phyloP scores from a whole-genome alignment of 2,329 filamentous ascomycete species.

The Zarea fungicola region DNA sequence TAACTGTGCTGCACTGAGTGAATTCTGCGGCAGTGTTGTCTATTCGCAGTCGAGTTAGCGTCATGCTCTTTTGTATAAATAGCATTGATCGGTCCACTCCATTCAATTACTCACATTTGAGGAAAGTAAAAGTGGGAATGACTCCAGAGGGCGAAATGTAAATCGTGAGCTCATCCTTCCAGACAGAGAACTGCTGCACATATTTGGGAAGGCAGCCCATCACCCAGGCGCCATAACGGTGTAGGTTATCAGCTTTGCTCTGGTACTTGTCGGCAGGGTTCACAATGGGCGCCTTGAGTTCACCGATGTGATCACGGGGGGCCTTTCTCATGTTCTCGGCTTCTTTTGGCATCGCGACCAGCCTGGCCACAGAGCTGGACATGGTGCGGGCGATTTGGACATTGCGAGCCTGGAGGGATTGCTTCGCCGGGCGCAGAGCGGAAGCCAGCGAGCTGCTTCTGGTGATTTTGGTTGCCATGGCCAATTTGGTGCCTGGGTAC shows the following conservation, averaged over 20 bases:
- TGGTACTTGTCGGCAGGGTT: slow-evolving; percentile 93
- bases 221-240: slow-evolving; percentile 93
- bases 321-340: slow-evolving; percentile 63
- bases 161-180: slow-evolving; percentile 97
- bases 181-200: slow-evolving; percentile 97
- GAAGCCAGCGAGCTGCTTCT: slow-evolving; percentile 52
- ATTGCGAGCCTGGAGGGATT: slow-evolving; percentile 35
- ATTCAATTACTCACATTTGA: slow-evolving; percentile 58
- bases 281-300: slow-evolving; percentile 71
- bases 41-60: too few relatives aligned
- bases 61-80: too few relatives aligned
- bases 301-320: slow-evolving; percentile 50
- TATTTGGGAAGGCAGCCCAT: slow-evolving; percentile 97
- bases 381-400: slow-evolving; percentile 44
- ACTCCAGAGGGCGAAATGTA: slow-evolving; percentile 86
- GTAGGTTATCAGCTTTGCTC: slow-evolving; percentile 79
- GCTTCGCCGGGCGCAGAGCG: slow-evolving; percentile 48
- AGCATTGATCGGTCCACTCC: background rate
- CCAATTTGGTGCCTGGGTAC: slow-evolving; percentile 28
- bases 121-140: slow-evolving; percentile 86
- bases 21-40: slow-evolving; percentile 97
- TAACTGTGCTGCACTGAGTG: slow-evolving; percentile 89
- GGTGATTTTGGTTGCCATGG: slow-evolving; percentile 58
- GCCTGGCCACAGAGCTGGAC: slow-evolving; percentile 41
- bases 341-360: slow-evolving; percentile 56